A percentile compares a stretch with the other conserved stretches of the same genome.
Conservation (phyloP, 305 asterid genomes). For the Solanum hybrid region DNA sequence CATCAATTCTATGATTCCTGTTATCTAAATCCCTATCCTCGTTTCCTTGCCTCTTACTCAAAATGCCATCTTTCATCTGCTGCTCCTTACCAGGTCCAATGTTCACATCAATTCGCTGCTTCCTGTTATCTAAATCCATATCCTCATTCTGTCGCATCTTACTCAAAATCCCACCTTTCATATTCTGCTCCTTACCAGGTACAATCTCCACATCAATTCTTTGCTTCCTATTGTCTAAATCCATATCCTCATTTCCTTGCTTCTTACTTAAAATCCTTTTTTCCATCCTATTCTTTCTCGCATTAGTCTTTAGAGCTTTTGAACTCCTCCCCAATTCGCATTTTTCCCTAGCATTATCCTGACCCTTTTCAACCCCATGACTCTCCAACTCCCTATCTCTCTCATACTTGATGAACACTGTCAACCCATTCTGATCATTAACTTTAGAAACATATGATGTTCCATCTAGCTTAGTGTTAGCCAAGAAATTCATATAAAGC, state of each 20-base stretch:
- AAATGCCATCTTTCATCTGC: too few species aligned
- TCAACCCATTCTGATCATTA: constrained; percentile 3
- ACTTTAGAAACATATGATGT: constrained; percentile 12
- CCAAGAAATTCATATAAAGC: constrained; percentile 7
- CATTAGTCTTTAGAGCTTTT: neutral
- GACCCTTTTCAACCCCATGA: neutral
- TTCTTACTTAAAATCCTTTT: neutral
- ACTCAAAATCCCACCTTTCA: neutral
- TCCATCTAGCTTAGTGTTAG: constrained; percentile 1
- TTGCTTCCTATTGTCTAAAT: neutral
- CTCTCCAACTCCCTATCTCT: neutral
- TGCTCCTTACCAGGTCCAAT: too few species aligned
- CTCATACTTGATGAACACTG: constrained; percentile 9
- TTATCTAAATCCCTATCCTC: too few species aligned
- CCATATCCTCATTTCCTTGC: neutral
- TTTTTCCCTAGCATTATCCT: neutral
- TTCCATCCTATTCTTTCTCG: neutral
- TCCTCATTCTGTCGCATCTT: neutral
- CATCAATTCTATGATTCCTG: too few species aligned
- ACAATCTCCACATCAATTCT: neutral
- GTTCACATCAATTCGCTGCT: too few species aligned
- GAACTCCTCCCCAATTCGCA: neutral
- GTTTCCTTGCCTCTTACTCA: too few species aligned
- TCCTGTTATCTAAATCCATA: neutral
- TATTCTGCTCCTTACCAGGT: neutral